Evolutionary conservation across 441 rosid species (phyloP).

Genomic region (Brassica hybrid): DNA sequence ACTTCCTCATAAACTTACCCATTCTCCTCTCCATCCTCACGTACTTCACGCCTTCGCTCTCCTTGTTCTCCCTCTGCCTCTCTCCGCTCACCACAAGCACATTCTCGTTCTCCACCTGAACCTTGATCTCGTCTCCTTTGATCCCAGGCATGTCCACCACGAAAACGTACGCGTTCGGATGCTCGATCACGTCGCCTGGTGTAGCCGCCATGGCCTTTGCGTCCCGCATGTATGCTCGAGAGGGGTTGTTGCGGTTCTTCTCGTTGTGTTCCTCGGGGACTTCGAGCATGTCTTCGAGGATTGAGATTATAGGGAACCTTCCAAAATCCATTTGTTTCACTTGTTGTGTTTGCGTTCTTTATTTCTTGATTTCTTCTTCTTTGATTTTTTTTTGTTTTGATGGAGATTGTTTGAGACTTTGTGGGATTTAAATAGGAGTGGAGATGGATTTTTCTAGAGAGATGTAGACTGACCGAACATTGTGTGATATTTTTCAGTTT

Average conservation of each 20-base stretch:
- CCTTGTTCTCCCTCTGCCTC: conserved; percentile 51
- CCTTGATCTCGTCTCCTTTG: conserved; percentile 53
- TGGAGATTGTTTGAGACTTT: not conserved
- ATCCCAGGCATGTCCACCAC: conserved; percentile 77
- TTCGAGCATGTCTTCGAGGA: conserved; percentile 52
- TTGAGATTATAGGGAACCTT: conserved; percentile 41
- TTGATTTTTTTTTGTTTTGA: not conserved
- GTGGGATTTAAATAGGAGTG: conserved; percentile 15
- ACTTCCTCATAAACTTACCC: conserved; percentile 87
- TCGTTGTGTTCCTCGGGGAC: conserved; percentile 47
- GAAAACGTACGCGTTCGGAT: conserved; percentile 49
- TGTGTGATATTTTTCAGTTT: not conserved
- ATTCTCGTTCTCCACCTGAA: conserved; percentile 54
- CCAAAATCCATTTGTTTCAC: conserved; percentile 40
- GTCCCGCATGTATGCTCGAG: conserved; percentile 58
- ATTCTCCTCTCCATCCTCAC: conserved; percentile 87
- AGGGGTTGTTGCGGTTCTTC: conserved; percentile 46
- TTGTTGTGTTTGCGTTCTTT: not conserved
- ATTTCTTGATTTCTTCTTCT: not conserved
- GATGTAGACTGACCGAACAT: conserved; percentile 16
- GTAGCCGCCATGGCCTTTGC: conserved; percentile 73
- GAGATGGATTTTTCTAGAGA: conserved; percentile 36
- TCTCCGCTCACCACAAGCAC: conserved; percentile 50
- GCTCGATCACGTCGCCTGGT: conserved; percentile 64
- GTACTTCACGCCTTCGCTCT: conserved; percentile 56